Evolutionary conservation across 768 basidiomycete genomes (phyloP), one percentile per base, ranked within the genome.

Genomic region (Crepidotus variabilis): DNA sequence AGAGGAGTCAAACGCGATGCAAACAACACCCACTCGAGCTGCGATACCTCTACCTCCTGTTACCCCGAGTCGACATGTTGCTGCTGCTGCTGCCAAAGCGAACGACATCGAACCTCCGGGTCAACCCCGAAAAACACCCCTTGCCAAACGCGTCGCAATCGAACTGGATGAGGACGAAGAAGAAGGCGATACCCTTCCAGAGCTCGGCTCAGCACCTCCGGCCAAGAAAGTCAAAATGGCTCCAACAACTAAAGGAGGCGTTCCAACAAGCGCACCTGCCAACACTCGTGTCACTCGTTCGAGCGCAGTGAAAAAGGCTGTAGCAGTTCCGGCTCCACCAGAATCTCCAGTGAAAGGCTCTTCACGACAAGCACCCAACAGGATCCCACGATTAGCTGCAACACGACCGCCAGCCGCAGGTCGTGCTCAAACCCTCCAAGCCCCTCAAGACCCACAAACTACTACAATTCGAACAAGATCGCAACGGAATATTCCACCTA

Each of bases 101-200:
- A 81, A 79, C 32, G 83, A 80, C 16, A 89, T 90, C 20, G 80
- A 82, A 10, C 87, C 92, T 18, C 90, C 88, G 8, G 90, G 87
- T 18, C 92, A 92, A 67, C 92, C 89, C 28, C 85, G 87, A 61
- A 97, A 96, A 75, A 94, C 93, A 0, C 94, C 94, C 0, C 79
- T 83, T 53, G 78, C 84, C 47, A 92, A 94, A 71, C 84, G 89
- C 55, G 66, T 75, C 14, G 84, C 84, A 1, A 77, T 80, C 52
- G 88, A 88, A 59, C 85, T 86, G 2, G 87, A 87, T 48, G 83
- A 85, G 50, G 87, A 90, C 45, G 85, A 80, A 36, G 85, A 83
- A 58, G 76, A 74, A 21, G 79, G 80, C 43, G 87, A 90, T 62
- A 76, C 82, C 2, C 74, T 90, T 7, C 89, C 88, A 32, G 79